A percentile compares a stretch with the other conserved stretches of the same genome.
phyloP scores from a whole-genome alignment of 2,329 filamentous ascomycete genomes.

The Aspergillus sp. region DNA sequence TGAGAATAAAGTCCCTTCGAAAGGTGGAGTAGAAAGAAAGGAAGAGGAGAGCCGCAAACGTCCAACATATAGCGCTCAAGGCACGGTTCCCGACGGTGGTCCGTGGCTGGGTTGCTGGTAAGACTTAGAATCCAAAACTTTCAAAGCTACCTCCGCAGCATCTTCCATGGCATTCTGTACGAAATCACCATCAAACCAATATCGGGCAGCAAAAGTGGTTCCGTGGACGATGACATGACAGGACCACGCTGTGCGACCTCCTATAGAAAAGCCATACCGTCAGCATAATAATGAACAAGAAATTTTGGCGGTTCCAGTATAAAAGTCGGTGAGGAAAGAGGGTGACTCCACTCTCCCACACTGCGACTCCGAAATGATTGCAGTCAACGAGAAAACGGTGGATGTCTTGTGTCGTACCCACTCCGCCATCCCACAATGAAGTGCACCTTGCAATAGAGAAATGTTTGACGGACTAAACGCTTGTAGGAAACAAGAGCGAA shows the following conservation, averaged over 20 bases:
- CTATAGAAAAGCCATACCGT: constrained; percentile 47
- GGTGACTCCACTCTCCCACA: constrained; percentile 28
- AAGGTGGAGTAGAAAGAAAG: neutral
- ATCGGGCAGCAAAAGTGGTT: constrained; percentile 67
- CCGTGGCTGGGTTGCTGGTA: constrained; percentile 1
- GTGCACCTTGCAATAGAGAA: constrained; percentile 27
- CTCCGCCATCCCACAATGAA: constrained; percentile 16
- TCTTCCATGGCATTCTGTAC: constrained; percentile 87
- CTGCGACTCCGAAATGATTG: constrained; percentile 18
- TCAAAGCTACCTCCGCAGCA: constrained; percentile 74
- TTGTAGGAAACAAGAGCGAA: constrained; percentile 22
- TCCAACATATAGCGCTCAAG: constrained; percentile 7
- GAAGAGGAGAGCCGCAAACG: neutral
- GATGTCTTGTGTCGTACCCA: neutral
- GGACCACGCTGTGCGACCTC: constrained; percentile 89
- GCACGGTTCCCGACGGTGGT: constrained; percentile 7
- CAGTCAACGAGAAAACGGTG: constrained; percentile 11
- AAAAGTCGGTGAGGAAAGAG: constrained; percentile 37
- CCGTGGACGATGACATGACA: constrained; percentile 73
- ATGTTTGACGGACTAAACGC: neutral
- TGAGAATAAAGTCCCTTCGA: neutral
- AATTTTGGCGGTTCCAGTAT: constrained; percentile 19
- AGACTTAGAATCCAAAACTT: constrained; percentile 25
- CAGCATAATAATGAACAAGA: constrained; percentile 21
- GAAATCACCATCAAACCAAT: constrained; percentile 89